Conservation (phyloP, 129 eudicot species). For the Ambrosia artemisiifolia region DNA sequence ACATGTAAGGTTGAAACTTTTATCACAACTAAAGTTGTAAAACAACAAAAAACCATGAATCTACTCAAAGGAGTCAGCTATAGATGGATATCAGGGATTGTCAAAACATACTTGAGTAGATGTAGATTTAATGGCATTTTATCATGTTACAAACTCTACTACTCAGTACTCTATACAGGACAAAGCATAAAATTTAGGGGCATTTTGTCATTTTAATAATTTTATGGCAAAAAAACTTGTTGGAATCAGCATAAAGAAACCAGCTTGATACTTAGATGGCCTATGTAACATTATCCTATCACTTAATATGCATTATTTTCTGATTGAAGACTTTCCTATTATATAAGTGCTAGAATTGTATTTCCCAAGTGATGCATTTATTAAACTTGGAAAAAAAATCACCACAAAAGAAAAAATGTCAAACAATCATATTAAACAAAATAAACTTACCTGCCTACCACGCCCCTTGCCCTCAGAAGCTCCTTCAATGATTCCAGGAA, state of each 20-base stretch:
- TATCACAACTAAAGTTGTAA: neutral
- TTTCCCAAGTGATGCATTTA: neutral
- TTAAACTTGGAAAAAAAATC: neutral
- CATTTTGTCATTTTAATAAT: neutral
- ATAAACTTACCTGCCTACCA: constrained; percentile 81
- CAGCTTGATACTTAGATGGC: neutral
- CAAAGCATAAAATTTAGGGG: neutral
- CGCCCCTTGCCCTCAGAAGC: constrained; percentile 99
- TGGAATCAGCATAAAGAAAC: neutral
- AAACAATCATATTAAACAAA: neutral
- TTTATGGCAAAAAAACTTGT: neutral
- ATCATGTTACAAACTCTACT: neutral
- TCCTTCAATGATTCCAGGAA: constrained; percentile 99
- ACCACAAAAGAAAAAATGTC: neutral
- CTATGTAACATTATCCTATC: neutral
- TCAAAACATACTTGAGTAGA: neutral
- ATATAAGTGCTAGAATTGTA: neutral
- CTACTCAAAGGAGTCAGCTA: neutral
- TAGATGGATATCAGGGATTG: neutral
- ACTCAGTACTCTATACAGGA: neutral
- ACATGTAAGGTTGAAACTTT: neutral
- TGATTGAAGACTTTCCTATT: neutral
- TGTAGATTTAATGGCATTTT: neutral
- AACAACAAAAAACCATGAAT: neutral
- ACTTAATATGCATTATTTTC: neutral